Base-by-base conservation (phyloP, 441 rosid species). In the Viola pubescens region DNA sequence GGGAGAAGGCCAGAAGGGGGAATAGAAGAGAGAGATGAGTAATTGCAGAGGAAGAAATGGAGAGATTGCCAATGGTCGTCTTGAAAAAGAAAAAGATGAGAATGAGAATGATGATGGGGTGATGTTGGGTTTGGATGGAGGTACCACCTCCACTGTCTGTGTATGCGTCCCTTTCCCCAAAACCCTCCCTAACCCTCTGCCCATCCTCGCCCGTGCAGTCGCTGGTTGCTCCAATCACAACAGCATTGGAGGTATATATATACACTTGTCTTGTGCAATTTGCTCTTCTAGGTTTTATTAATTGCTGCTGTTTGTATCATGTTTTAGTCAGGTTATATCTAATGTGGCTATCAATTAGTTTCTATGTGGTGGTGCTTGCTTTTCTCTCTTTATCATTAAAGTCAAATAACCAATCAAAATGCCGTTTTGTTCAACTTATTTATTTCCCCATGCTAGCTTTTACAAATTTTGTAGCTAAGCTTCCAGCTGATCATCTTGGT, bases 151-250 rank as follows among this genome's bases (percentile, higher is more conserved):
- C 40, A 85, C 86, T 13, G 77, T 85, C 42, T 82, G 91, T 58
- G 74, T 85, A 10, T 82, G 88, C 56, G 74, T 85, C 72, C 79
- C 86, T 13, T 38, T 60, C 44, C 64, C 78, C 4, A 73, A 64
- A 38, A 52, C 69, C 42, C 70, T 74, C 3, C 74, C 82, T 26
- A 70, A 77, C 55, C 79, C 86, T 57, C 64, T 72, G 1, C 86
- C 85, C 3, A 52, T 85, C 53, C 86, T 82, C 42, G 77, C 83
- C n/a, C 82, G 81, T 38, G 80, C 88, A 5, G 70, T 75, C 61
- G 80, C 82, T 26, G 88, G 91, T 48, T 85, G 88, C 76, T 81
- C 88, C 69, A 85, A 85, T 67, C 81, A 77, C 72, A 85, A 85
- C 68, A 85, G 86, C 51, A 77, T 79, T 5, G 91, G 91, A 54